phyloP scores from a whole-genome alignment of 169 alveolate genomes.

The Amoebophrya sp. region DNA sequence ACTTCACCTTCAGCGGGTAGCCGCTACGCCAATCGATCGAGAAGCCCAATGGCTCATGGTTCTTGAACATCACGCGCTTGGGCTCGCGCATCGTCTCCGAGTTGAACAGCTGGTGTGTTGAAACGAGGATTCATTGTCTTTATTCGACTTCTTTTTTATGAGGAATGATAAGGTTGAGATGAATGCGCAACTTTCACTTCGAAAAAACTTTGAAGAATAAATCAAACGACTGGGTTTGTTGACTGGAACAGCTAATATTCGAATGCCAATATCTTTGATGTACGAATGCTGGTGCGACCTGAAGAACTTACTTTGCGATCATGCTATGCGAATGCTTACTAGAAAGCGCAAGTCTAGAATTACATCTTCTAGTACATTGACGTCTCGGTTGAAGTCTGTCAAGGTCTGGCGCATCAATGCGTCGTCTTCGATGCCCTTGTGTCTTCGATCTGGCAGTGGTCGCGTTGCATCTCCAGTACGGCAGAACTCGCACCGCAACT shows the following conservation, averaged over 20 bases:
- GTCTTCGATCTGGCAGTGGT: background rate
- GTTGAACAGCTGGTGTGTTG: background rate
- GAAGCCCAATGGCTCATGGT: background rate
- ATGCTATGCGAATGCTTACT: background rate
- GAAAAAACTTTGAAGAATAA: background rate
- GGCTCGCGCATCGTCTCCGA: background rate
- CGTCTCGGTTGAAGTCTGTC: background rate
- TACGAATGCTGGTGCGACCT: too few species aligned
- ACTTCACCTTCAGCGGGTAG: background rate
- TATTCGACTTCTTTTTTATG: too few species aligned
- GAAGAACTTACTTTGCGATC: background rate
- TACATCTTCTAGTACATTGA: background rate
- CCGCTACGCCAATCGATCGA: background rate
- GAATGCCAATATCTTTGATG: background rate
- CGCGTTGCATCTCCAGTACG: background rate
- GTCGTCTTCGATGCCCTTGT: background rate
- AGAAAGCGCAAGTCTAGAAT: background rate
- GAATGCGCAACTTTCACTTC: background rate
- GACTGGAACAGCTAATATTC: too few species aligned
- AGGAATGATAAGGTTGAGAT: background rate
- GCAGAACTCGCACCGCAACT: background rate
- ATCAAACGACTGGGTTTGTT: too few species aligned
- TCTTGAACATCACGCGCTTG: background rate
- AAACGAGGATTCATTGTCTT: background rate
- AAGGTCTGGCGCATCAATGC: background rate